Evolutionary conservation across 2,329 filamentous ascomycete species (phyloP), one percentile per base, ranked within the genome.

Genomic region (Coleophoma crateriformis): DNA sequence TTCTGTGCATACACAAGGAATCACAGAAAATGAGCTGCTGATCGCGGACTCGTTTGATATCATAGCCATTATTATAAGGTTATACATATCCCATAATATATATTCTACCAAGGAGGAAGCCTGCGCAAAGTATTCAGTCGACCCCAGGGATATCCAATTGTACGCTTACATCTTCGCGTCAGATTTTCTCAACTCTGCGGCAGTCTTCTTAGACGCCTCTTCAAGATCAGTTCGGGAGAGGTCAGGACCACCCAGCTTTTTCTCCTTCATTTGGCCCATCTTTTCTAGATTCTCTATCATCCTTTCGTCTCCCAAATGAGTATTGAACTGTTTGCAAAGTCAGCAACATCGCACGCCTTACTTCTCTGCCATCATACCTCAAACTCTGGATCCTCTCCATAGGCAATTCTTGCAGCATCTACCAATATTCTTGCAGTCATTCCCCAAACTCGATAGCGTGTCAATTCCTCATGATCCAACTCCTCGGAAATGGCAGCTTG

Each of bases 381-480:
- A 66, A 96, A 95, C 64, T 90, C 86, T 4, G 92, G 92, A 64
- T 88, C 82, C 69, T 87, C 79, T 2, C 71, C 85, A 65, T 94
- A 97, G 17, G 91, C 92, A 15, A 95, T 77, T 54, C 88, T 76
- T 33, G 92, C 91, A 4, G 87, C 86, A 69, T 97, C 92, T 5
- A 96, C 88, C 48, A 96, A 67, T 48, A 97, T 92, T 47, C 90
- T 76, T 3, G 90, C 92, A 47, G 92, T 97, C 89, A 97, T 92
- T 14, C 92, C 92, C 79, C 91, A 96, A 4, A 97, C 90, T 58
- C 87, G 84, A 69, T 94, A 96, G 35, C 87, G 75, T 39, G 71
- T 71, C 41, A 76, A 57, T 52, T 76, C 70, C 53, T 71, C 72
- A 54, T 77, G 72, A 50, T 79, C 71, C 14, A 77, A 59, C 53